Evolutionary conservation across 2,329 filamentous ascomycete genomes (phyloP), one percentile per base, ranked within the genome.

Genomic region (Hypoxylon sp.): DNA sequence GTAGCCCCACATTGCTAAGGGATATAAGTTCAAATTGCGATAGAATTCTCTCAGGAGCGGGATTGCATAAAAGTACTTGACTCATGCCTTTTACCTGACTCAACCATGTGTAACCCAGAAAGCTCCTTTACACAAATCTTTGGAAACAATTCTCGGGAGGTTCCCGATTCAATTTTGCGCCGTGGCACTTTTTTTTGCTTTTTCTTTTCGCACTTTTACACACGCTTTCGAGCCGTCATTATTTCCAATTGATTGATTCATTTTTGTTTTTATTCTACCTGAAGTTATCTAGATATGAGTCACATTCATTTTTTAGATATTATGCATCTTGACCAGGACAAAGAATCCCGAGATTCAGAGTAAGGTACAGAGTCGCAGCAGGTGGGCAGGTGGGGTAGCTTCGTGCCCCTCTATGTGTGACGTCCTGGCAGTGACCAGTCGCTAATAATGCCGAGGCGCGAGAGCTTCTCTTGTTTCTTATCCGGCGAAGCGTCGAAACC

Each of bases 61-160:
- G 63, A 63, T 62, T 63, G 60, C 41, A 57, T 65, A 65, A 61
- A 60, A 64, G 63, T 55, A 65, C 55, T 63, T 59, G 55, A 58
- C 53, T 65, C 58, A 62, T 65, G 63, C 63, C 63, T 65, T 65
- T 65, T 65, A 65, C 63, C 63, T 62, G 58, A 65, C 58, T 62
- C 55, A 59, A 63, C 60, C 63, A 55, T 65, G 60, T 57, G 53
- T 23, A 59, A 63, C 63, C 63, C 63, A 65, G 46, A 54, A 57
- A 55, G 59, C 63, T 65, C 63, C 63, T 59, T 64, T 65, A 53
- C 48, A 54, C 55, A 51, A 65, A 65, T 65, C 63, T 65, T 65
- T 65, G 63, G 63, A 65, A 65, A 55, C 55, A 59, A 31, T 62
- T 43, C 17, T 62, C 60, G 59, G 63, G 58, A 54, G 47, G 48